Evolutionary conservation across 1,284 basidiomycete species (phyloP).

Genomic region (Vanrija pseudolonga): DNA sequence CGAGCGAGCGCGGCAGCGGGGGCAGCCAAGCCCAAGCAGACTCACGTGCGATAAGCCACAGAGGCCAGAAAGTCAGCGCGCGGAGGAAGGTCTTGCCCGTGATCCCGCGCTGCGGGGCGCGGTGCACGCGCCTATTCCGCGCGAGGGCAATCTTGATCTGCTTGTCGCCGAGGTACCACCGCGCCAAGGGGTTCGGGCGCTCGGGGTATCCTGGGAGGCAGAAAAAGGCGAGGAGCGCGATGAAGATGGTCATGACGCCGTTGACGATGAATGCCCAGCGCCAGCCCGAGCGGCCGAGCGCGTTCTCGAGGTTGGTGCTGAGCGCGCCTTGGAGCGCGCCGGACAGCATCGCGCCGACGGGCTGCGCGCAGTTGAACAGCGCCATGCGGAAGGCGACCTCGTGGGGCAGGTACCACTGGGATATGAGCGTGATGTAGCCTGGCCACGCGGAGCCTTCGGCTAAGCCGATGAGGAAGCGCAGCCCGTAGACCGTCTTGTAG

Average conservation of each 20-base stretch:
- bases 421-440: conserved; percentile 13
- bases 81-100: conserved; percentile 11
- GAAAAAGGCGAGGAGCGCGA: conserved; percentile 10
- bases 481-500: conserved; percentile 7
- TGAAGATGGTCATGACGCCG: conserved; percentile 9
- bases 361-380: conserved; percentile 19
- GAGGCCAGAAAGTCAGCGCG: conserved; percentile 12
- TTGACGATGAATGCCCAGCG: conserved; percentile 21
- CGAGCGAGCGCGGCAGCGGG: conserved; percentile 7
- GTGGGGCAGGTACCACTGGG: conserved; percentile 20
- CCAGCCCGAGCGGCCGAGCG: conserved; percentile 15
- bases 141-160: conserved; percentile 19
- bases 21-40: too few species aligned
- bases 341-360: conserved; percentile 20
- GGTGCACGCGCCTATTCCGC: conserved; percentile 12
- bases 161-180: conserved; percentile 17
- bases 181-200: conserved; percentile 20
- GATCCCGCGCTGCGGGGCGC: conserved; percentile 18
- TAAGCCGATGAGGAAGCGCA: conserved; percentile 25
- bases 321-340: conserved; percentile 26
- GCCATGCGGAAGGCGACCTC: conserved; percentile 25
- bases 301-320: conserved; percentile 16
- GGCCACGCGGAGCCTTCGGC: conserved; percentile 20
- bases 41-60: conserved; percentile 12
- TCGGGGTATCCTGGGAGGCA: conserved; percentile 6